Evolutionary conservation across 768 basidiomycete genomes (phyloP).

Genomic region (Porpolomopsis calyptriformis): DNA sequence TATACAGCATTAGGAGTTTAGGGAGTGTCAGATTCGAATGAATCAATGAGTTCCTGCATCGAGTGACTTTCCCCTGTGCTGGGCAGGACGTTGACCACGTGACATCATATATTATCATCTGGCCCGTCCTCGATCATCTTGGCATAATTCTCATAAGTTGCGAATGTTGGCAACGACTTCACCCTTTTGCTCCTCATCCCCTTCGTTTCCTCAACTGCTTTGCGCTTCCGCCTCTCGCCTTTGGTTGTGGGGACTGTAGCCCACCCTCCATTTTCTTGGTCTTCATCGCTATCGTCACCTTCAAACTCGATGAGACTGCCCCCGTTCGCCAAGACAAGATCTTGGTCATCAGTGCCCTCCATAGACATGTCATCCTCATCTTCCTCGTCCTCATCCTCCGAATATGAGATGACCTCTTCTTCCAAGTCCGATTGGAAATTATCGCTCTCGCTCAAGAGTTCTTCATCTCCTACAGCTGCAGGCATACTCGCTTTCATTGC

Average conservation of each 20-base stretch:
- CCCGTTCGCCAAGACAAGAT: constrained; percentile 48
- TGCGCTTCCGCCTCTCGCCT: constrained; percentile 36
- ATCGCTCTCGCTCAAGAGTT: constrained; percentile 31
- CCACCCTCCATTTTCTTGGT: constrained; percentile 45
- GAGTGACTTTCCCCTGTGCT: no score
- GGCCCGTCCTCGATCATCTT: constrained; percentile 72
- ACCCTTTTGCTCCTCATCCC: constrained; percentile 56
- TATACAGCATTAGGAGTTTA: no score
- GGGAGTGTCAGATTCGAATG: no score
- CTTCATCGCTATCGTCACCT: constrained; percentile 38
- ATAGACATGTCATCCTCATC: constrained; percentile 38
- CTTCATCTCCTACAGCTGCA: constrained; percentile 38
- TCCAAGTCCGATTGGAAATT: constrained; percentile 19
- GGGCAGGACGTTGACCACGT: no score
- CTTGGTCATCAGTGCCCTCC: constrained; percentile 64
- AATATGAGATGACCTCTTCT: constrained; percentile 13
- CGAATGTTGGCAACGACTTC: constrained; percentile 65
- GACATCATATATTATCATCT: constrained; percentile 48
- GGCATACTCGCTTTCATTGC: constrained; percentile 88
- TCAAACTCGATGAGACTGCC: constrained; percentile 53
- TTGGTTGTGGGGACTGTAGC: constrained; percentile 28
- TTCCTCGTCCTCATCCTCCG: constrained; percentile 24
- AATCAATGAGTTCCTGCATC: no score
- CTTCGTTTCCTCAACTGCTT: constrained; percentile 25
- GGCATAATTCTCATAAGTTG: constrained; percentile 79